Conservation (phyloP, 129 eudicot species). For the Rutidosis leptorrhynchoides region DNA sequence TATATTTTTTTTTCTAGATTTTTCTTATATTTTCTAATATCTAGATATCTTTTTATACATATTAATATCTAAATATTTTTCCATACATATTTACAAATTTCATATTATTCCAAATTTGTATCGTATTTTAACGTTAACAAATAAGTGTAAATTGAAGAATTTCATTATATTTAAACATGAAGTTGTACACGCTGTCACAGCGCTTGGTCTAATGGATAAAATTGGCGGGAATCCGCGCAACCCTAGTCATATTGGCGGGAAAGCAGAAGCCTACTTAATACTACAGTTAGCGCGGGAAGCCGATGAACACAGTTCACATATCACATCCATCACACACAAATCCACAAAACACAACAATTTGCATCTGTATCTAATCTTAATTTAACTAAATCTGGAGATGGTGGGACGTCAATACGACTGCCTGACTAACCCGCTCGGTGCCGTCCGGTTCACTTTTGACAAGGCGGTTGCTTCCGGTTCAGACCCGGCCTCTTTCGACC, state of each 20-base stretch:
- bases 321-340: neutral
- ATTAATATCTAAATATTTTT: no score
- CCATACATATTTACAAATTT: no score
- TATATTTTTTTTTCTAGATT: no score
- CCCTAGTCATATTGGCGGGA: slow-evolving; percentile 42
- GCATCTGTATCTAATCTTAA: neutral
- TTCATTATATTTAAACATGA: no score
- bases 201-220: slow-evolving; percentile 8
- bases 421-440: slow-evolving; percentile 75
- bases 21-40: no score
- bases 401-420: slow-evolving; percentile 60
- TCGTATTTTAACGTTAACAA: no score
- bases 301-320: neutral
- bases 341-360: neutral
- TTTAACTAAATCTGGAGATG: slow-evolving; percentile 32
- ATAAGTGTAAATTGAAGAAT: no score
- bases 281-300: slow-evolving; percentile 33
- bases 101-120: no score
- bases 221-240: slow-evolving; percentile 37
- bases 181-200: no score
- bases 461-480: slow-evolving; percentile 50
- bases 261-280: slow-evolving; percentile 15
- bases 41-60: no score
- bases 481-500: slow-evolving; percentile 44
- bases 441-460: slow-evolving; percentile 77